Conservation (phyloP, 116 monocot species). For the Trichopus zeylanicus region DNA sequence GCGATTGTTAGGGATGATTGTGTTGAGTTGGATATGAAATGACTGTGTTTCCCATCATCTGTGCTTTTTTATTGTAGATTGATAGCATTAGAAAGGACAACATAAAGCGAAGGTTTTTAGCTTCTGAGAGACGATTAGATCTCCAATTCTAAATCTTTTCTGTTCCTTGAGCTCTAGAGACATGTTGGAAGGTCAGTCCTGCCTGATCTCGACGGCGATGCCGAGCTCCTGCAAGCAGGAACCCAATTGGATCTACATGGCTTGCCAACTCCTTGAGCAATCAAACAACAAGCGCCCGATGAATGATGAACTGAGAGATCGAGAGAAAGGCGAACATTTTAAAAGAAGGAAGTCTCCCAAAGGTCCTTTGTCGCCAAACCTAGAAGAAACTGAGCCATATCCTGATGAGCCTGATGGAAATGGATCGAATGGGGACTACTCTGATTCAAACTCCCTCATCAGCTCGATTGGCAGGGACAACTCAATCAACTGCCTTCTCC, state of each 20-base stretch:
- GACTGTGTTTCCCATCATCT: neutral
- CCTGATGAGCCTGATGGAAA: conserved; percentile 2
- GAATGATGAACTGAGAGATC: conserved; percentile 10
- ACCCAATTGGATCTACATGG: conserved; percentile 49
- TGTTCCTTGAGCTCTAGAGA: neutral
- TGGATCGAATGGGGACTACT: conserved; percentile 14
- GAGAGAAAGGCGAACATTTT: neutral
- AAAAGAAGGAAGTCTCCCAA: conserved; percentile 11
- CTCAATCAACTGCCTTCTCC: conserved; percentile 69
- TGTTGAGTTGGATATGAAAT: neutral
- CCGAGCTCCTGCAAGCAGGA: conserved; percentile 55
- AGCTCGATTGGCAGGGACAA: conserved; percentile 65
- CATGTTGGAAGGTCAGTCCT: conserved; percentile 58
- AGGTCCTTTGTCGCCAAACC: neutral
- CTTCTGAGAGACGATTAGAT: neutral
- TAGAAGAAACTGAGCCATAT: neutral
- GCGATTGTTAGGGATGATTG: neutral
- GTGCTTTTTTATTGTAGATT: neutral
- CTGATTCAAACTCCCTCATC: conserved; percentile 61
- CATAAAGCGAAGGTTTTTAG: neutral
- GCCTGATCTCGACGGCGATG: conserved; percentile 32
- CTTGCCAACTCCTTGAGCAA: conserved; percentile 14
- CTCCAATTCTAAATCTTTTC: neutral
- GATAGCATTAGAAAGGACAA: neutral
- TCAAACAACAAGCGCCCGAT: conserved; percentile 23